phyloP scores from a whole-genome alignment of 768 basidiomycete species.

The Mycena pura region DNA sequence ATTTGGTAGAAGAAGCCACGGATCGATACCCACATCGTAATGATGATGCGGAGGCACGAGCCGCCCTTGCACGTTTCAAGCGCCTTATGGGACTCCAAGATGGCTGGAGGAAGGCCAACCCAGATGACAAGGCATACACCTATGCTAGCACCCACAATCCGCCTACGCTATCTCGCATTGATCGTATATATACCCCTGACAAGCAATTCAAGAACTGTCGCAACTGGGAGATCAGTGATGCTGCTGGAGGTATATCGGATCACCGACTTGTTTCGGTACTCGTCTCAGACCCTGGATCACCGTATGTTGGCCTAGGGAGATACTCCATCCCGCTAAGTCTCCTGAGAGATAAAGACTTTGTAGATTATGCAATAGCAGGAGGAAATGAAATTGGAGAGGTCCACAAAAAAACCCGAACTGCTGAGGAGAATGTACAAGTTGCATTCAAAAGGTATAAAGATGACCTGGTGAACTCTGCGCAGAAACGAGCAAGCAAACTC shows the following conservation, averaged over 20 bases:
- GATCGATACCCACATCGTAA: slow-evolving; percentile 2
- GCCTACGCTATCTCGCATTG: slow-evolving; percentile 17
- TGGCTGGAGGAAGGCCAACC: slow-evolving; percentile 4
- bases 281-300: slow-evolving; percentile 7
- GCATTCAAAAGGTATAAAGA: neutral
- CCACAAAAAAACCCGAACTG: neutral
- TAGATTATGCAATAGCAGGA: neutral
- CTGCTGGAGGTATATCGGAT: slow-evolving; percentile 1
- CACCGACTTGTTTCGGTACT: slow-evolving; percentile 18
- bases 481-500: too few species aligned
- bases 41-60: neutral
- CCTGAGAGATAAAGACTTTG: neutral
- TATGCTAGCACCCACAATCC: neutral
- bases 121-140: slow-evolving; percentile 10
- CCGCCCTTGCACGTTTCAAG: neutral
- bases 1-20: neutral
- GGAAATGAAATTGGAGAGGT: neutral
- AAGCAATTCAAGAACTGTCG: neutral
- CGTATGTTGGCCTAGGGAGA: slow-evolving; percentile 21
- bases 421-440: neutral
- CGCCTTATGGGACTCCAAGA: neutral
- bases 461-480: neutral
- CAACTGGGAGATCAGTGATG: slow-evolving; percentile 17
- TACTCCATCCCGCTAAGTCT: slow-evolving; percentile 17
- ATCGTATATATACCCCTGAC: slow-evolving; percentile 9